These are phyloP conservation scores for Debaryomycetaceae sp. DNA, from an alignment of 1,139 yeast species.

Conservation along the genomic window DNA sequence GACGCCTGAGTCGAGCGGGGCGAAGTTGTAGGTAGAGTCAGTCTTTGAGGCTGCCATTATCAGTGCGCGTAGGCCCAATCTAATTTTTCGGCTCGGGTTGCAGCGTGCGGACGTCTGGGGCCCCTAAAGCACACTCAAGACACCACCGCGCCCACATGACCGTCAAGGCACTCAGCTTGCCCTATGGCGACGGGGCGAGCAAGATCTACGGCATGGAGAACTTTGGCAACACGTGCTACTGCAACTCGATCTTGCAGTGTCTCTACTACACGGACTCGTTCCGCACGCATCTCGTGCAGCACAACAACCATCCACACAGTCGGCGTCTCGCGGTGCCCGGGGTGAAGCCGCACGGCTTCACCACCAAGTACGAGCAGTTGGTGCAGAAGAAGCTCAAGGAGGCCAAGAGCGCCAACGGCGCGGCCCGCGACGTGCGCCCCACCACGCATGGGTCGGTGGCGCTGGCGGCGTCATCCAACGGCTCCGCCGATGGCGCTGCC, in stretches of 20 bases:
- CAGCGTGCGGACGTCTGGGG: too few species aligned
- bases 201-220: conserved; percentile 93
- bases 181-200: conserved; percentile 61
- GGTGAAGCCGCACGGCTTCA: conserved; percentile 40
- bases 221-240: conserved; percentile 92
- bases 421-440: background rate
- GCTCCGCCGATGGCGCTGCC: conserved; percentile 5
- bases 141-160: too few species aligned
- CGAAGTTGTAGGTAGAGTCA: too few species aligned
- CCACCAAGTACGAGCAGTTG: conserved; percentile 41
- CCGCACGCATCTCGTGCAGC: conserved; percentile 48
- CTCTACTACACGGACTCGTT: conserved; percentile 71
- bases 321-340: conserved; percentile 40
- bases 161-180: too few species aligned
- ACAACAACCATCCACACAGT: conserved; percentile 31
- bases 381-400: conserved; percentile 36
- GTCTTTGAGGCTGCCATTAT: too few species aligned
- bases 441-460: conserved; percentile 3
- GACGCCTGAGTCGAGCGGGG: too few species aligned
- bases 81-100: too few species aligned
- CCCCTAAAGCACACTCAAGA: too few species aligned
- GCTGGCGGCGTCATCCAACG: conserved; percentile 3
- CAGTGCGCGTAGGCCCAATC: too few species aligned
- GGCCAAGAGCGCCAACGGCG: conserved; percentile 23
- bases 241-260: conserved; percentile 88